phyloP scores from a whole-genome alignment of 768 basidiomycete genomes.

The Daedaleopsis sinensis region DNA sequence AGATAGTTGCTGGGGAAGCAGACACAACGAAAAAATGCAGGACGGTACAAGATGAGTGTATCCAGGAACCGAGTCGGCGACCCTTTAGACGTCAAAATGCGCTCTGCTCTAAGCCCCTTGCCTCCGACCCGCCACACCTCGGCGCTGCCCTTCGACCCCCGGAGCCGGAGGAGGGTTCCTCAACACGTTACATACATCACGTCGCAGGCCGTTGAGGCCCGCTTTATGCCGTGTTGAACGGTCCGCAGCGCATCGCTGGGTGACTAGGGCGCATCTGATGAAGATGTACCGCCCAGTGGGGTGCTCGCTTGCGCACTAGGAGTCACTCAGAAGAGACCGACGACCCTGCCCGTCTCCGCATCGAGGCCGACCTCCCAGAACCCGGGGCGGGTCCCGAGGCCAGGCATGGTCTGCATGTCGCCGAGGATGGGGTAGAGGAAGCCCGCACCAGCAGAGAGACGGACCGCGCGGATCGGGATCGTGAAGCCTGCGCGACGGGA shows the following conservation, averaged over 20 bases:
- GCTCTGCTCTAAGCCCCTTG: not conserved
- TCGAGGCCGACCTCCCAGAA: slow-evolving; percentile 93
- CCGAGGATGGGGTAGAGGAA: slow-evolving; percentile 96
- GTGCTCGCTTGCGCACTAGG: not conserved
- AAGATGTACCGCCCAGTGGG: slow-evolving; percentile 28
- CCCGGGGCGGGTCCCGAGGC: slow-evolving; percentile 88
- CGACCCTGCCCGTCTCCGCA: slow-evolving; percentile 75
- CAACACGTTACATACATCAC: slow-evolving; percentile 7
- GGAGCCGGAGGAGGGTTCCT: slow-evolving; percentile 6
- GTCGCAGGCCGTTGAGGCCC: slow-evolving; percentile 19
- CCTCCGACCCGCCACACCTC: slow-evolving; percentile 12
- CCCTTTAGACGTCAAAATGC: not conserved
- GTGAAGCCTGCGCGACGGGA: slow-evolving; percentile 58
- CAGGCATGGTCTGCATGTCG: slow-evolving; percentile 99
- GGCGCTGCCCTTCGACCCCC: slow-evolving; percentile 12
- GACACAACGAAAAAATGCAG: slow-evolving; percentile 1
- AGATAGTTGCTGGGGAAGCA: not conserved
- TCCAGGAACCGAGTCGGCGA: too few relatives aligned
- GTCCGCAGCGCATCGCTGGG: slow-evolving; percentile 34
- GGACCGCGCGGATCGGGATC: slow-evolving; percentile 86
- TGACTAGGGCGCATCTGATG: slow-evolving; percentile 34
- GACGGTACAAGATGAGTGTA: not conserved
- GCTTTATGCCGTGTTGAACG: slow-evolving; percentile 42
- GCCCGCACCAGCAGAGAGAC: slow-evolving; percentile 89
- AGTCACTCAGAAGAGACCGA: slow-evolving; percentile 76